Base-by-base conservation (phyloP, 2,329 filamentous ascomycete genomes). In the Ophiostoma triangulosporum region DNA sequence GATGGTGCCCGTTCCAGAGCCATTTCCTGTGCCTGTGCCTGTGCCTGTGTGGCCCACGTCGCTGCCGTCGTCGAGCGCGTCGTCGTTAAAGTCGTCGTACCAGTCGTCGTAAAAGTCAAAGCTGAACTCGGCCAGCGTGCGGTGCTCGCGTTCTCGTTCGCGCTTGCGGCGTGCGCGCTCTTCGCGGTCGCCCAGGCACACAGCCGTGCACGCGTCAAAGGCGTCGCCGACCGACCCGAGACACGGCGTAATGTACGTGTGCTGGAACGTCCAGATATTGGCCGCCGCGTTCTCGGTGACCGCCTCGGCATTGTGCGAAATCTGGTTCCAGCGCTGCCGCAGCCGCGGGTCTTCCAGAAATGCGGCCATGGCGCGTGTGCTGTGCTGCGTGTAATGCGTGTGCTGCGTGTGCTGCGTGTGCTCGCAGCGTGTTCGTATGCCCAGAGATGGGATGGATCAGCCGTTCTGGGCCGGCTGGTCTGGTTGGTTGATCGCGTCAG, bases 51-150 rank as follows among this genome's bases (percentile, higher is more conserved):
- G 35, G 12, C 24, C 53, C 32, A 27, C 75, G 49, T 76, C 73
- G 55, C 95, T 88, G 89, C 89, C 95, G 66, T 95, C 90, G 1
- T 51, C 54, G n/a, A 57, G 52, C 17, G 54, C 62, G 15, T 70
- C 68, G 52, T 75, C 71, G 51, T 79, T 66, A 49, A 75, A 70
- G 49, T 80, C 76, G 53, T 77, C 74, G 57, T 95, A 88, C 91
- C 91, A 97, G 68, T 96, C 91, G 68, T 96, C 91, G 70, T 97
- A 97, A 66, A 97, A 97, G 67, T 96, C 91, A 65, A 97, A 97
- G 63, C 80, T 90, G 62, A 86, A 80, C 68, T 96, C 90, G 27
- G 89, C 86, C 51, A 81, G 69, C 2, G 56, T 60, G 32, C 79
- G 80, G 57, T 70, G 68, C 24, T 64, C 65, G 8, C 76, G 71